Evolutionary conservation across 139 green algal species (phyloP).

Genomic region (Closterium sp.): DNA sequence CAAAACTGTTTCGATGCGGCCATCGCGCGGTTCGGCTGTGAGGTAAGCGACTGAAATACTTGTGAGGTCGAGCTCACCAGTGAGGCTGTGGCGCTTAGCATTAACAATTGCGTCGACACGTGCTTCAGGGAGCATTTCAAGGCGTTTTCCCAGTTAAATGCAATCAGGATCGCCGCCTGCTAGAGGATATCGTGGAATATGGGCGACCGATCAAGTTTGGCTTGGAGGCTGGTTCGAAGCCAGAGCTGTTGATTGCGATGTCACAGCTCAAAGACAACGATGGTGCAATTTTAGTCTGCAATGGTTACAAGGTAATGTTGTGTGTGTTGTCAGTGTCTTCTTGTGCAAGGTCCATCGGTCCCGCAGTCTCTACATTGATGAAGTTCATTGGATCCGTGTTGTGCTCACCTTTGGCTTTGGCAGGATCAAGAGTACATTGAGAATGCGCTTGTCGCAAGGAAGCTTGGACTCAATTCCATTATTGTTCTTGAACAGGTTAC

Average conservation of each 20-base stretch:
- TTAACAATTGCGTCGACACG: background rate
- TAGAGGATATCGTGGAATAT: constrained; percentile 57
- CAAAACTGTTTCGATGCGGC: constrained; percentile 53
- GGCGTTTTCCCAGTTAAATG: constrained; percentile 72
- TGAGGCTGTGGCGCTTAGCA: background rate
- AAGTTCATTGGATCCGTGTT: too few relatives aligned
- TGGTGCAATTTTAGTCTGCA: constrained; percentile 64
- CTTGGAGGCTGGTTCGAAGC: constrained; percentile 67
- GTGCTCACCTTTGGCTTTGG: background rate
- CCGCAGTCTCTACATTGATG: too few relatives aligned
- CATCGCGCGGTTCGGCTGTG: constrained; percentile 47
- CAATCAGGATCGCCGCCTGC: constrained; percentile 65
- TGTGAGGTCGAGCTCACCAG: background rate
- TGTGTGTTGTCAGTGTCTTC: background rate
- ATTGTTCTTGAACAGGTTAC: constrained; percentile 67
- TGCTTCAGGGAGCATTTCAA: constrained; percentile 35
- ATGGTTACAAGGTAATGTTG: constrained; percentile 65
- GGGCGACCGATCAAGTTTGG: constrained; percentile 55
- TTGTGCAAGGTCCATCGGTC: background rate
- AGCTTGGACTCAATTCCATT: constrained; percentile 64
- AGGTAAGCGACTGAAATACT: constrained; percentile 24
- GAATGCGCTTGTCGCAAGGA: constrained; percentile 54
- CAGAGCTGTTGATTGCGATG: constrained; percentile 68
- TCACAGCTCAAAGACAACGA: background rate
- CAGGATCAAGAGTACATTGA: constrained; percentile 68